Evolutionary conservation across 768 basidiomycete genomes (phyloP).

Genomic region (Sporobolomyces roseus): DNA sequence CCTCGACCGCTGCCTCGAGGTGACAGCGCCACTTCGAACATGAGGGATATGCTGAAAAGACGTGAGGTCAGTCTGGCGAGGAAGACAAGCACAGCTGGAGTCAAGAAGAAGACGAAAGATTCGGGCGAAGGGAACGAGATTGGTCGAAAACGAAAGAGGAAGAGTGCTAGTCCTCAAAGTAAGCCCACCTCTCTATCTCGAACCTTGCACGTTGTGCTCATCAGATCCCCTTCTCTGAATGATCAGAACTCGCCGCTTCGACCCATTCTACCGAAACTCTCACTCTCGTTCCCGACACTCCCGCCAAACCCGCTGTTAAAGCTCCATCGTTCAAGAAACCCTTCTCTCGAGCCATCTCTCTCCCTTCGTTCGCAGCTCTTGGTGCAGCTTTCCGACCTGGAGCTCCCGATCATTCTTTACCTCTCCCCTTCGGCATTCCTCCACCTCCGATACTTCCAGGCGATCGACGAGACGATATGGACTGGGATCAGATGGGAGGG

Average conservation of each 20-base stretch:
- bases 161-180: conserved; percentile 34
- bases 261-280: conserved; percentile 5
- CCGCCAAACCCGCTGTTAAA: conserved; percentile 1
- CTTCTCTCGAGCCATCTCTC: conserved; percentile 24
- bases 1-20: conserved; percentile 26
- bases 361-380: conserved; percentile 38
- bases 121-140: not conserved
- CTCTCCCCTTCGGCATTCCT: conserved; percentile 6
- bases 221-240: not conserved
- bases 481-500: not conserved
- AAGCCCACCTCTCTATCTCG: not conserved
- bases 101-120: conserved; percentile 10
- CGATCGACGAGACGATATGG: not conserved
- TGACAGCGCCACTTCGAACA: conserved; percentile 2
- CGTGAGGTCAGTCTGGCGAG: conserved; percentile 27
- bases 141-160: conserved; percentile 23
- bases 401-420: not conserved
- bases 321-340: conserved; percentile 1
- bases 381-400: conserved; percentile 38
- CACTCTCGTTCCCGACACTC: conserved; percentile 39
- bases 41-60: conserved; percentile 21
- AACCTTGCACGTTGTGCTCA: not conserved
- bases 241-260: conserved; percentile 8
- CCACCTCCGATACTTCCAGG: conserved; percentile 12
- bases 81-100: conserved; percentile 6